These are phyloP conservation scores for Dictyostelium brefeldianum DNA, from an alignment of 78 protist species.

Conservation along the genomic window DNA sequence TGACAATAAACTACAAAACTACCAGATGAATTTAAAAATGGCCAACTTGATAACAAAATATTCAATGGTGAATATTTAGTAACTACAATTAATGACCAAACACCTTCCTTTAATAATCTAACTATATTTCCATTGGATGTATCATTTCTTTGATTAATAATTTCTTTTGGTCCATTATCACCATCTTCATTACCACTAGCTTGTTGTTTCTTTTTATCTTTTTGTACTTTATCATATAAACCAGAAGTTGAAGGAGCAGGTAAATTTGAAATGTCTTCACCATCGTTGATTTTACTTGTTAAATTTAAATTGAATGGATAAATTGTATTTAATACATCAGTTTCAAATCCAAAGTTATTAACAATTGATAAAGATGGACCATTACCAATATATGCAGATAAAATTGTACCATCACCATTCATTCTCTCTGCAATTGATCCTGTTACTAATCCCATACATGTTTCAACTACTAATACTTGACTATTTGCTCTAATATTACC, in stretches of 20 bases:
- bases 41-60: constrained; percentile 37
- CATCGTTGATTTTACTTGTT: constrained; percentile 18
- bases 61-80: constrained; percentile 64
- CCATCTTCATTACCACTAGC: not conserved
- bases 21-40: constrained; percentile 48
- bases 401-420: constrained; percentile 52
- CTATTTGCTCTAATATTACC: constrained; percentile 44
- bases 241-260: not conserved
- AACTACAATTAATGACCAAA: constrained; percentile 48
- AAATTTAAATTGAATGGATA: constrained; percentile 34
- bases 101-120: constrained; percentile 31
- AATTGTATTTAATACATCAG: constrained; percentile 23
- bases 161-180: not conserved
- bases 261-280: not conserved
- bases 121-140: constrained; percentile 20
- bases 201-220: constrained; percentile 6
- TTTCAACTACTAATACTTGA: constrained; percentile 58
- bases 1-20: constrained; percentile 52
- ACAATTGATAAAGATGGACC: constrained; percentile 65
- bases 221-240: not conserved
- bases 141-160: constrained; percentile 26
- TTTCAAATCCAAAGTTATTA: constrained; percentile 50
- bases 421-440: constrained; percentile 80
- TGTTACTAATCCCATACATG: constrained; percentile 65
- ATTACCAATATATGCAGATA: constrained; percentile 49